Base-by-base conservation (phyloP, 805 yeast species). In the Saturnispora ahearnii region DNA sequence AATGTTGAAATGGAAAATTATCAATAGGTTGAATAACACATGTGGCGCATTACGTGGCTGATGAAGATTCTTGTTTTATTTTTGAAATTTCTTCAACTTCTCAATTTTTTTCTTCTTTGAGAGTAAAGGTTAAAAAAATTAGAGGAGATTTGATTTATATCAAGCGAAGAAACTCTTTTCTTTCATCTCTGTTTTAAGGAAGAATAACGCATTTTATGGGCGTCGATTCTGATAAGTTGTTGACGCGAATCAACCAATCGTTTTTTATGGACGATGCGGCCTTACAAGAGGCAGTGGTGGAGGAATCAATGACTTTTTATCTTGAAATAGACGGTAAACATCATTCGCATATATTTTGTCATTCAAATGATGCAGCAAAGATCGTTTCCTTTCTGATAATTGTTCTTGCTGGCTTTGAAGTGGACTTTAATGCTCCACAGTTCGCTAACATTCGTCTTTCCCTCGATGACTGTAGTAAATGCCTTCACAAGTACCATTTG, bases 401-500 rank as follows among this genome's bases (percentile, higher is more conserved):
- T 30, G 49, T 51, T 7, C 28, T 55, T 10, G 55, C 58, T 3
- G 55, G 57, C 13, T 54, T 48, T 42, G 53, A 48, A 30, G 52
- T 48, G 6, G 57, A 54, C 33, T 52, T 52, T 29, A 76, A 80
- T 57, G 67, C 67, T 8, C 62, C 62, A 34, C 49, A 33, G 41
- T 57, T 44, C 15, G 31, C 28, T 2, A 40, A 46, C 4, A 54
- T 54, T 26, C 49, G 59, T 11, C 36, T 63, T 1, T 66, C 73
- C 24, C 62, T 84, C 12, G 63, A 67, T 34, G 51, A 60, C 3
- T 85, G 93, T 63, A 66, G 71, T 2, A 64, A 71, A 5, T 85
- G 93, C 63, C 66, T 80, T 5, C 53, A 67, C 22, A 63, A 70
- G 30, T 84, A 81, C 56, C 78, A 79, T 51, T 61, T 68, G 38